These are phyloP conservation scores for Xylaria grammica DNA, from an alignment of 495 filamentous ascomycete species.

Conservation along the genomic window DNA sequence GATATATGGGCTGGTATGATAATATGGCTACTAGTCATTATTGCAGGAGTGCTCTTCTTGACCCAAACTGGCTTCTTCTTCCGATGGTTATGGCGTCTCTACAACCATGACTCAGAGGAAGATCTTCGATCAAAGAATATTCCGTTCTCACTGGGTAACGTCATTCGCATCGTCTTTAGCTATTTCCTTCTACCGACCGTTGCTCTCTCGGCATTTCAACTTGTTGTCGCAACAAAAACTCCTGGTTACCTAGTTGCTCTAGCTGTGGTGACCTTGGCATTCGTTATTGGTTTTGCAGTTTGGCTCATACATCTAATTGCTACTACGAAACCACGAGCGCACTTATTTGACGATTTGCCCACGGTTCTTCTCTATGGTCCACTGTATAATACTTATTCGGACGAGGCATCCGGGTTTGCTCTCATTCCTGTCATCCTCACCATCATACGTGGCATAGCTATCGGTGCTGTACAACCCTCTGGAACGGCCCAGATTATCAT, in stretches of 20 bases:
- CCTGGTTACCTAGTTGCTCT: conserved; percentile 70
- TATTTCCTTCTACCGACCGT: conserved; percentile 89
- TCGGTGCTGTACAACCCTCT: conserved; percentile 90
- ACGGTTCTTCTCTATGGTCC: conserved; percentile 91
- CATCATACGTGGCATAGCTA: conserved; percentile 82
- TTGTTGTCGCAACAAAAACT: conserved; percentile 74
- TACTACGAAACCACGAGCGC: conserved; percentile 77
- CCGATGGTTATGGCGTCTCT: conserved; percentile 72
- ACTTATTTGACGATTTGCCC: conserved; percentile 89
- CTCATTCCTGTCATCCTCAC: conserved; percentile 83
- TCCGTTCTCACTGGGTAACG: conserved; percentile 87
- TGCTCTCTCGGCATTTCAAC: conserved; percentile 84
- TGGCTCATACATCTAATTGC: conserved; percentile 83
- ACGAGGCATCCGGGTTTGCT: conserved; percentile 82
- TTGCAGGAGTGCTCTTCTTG: conserved; percentile 68
- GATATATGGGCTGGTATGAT: conserved; percentile 96
- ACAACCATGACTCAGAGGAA: conserved; percentile 76
- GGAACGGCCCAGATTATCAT: conserved; percentile 91
- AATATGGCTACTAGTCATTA: conserved; percentile 79
- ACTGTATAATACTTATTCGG: conserved; percentile 97
- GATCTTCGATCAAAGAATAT: conserved; percentile 89
- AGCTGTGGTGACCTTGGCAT: conserved; percentile 73
- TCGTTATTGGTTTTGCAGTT: conserved; percentile 72
- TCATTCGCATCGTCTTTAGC: conserved; percentile 88
- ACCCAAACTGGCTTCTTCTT: conserved; percentile 76